These are phyloP conservation scores for Saururus chinensis DNA, from an alignment of 164 flowering plant genomes.

Conservation along the genomic window DNA sequence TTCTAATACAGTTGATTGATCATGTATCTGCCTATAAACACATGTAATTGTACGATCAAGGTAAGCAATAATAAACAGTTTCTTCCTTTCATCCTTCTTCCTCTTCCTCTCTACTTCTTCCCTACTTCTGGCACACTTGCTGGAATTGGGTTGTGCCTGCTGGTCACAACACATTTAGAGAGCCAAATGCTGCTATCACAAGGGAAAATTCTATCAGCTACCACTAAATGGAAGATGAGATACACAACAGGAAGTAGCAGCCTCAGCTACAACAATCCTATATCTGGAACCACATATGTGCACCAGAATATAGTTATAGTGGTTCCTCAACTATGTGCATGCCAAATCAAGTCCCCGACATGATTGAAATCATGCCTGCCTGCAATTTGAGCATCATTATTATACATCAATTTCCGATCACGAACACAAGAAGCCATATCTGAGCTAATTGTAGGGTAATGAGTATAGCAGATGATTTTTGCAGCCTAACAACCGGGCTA, in stretches of 20 bases:
- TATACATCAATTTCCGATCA: conserved; percentile 55
- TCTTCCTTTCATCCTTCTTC: no score
- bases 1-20: no score
- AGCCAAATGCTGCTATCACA: conserved; percentile 59
- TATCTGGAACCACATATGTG: background rate
- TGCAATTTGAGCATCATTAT: conserved; percentile 62
- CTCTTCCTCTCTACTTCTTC: no score
- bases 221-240: background rate
- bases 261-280: background rate
- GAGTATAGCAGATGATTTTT: conserved; percentile 85
- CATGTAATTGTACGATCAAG: no score
- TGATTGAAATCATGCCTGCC: conserved; percentile 38
- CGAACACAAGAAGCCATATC: conserved; percentile 91
- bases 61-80: no score
- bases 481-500: conserved; percentile 91
- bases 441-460: conserved; percentile 90
- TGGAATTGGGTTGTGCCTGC: no score
- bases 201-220: background rate
- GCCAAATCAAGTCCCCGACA: background rate
- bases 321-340: no score
- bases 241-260: background rate
- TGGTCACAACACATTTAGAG: no score
- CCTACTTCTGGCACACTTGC: no score
- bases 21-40: no score
- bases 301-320: background rate